Base-by-base conservation (phyloP, 78 protist genomes). In the Dictyostelium capitatum region DNA sequence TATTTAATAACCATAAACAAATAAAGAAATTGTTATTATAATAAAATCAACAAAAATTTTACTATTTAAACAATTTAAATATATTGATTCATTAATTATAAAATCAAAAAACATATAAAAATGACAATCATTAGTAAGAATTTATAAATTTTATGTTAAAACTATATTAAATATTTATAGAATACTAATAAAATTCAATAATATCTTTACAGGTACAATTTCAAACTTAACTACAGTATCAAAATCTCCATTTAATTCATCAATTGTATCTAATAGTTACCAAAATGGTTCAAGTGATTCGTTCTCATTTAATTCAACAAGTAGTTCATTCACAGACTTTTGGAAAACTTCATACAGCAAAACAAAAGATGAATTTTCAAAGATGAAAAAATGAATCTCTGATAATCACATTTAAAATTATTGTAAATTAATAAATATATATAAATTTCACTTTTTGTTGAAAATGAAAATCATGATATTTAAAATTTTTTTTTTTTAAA, bases 61-160 rank as follows among this genome's bases (percentile, higher is more conserved):
- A 37, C 32, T n/a, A 11, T 53, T 59, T 25, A 59, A 59, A 59
- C 4, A 23, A 59, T 23, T 9, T 23, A 59, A n/a, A 17, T 14
- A 20, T 20, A n/a, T 59, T 59, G 14, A 20, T 9, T 59, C 30
- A 59, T 56, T 56, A 6, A 7, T 6, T 23, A 59, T n/a, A 59
- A 14, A 59, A 59, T 20, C n/a, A n/a, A 59, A 8, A 59, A n/a
- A 9, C 4, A 59, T 9, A 57, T n/a, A 20, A 59, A 59, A 2
- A 59, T 59, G 69, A 23, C 69, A 59, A 59, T 59, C 69, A 59
- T 59, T 23, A 59, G 69, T 59, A 59, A 59, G 69, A 14, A 12
- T 53, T 53, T 53, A 14, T 53, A 12, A 15, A 11, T 12, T 14
- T 53, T 12, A 4, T 53, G n/a, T n/a, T n/a, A 17, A 53, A 53